Percentiles rank a stretch among this genome's conserved stretches.
These are phyloP conservation scores for Naganishia sp. DNA, from an alignment of 1,284 basidiomycete genomes.

Conservation along the genomic window DNA sequence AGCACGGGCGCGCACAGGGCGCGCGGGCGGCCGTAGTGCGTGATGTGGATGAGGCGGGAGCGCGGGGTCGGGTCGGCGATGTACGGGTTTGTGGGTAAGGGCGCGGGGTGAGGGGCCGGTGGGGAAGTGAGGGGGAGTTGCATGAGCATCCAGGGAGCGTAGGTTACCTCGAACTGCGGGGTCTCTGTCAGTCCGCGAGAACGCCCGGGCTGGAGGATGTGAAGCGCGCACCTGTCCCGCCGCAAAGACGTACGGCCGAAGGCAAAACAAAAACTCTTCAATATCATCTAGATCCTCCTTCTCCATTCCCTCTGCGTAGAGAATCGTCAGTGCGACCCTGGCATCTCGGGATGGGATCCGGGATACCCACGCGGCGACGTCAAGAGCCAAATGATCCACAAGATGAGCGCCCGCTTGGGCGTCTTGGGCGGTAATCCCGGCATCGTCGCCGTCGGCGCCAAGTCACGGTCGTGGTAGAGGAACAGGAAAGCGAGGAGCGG, in stretches of 20 bases:
- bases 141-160: constrained; percentile 58
- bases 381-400: constrained; percentile 56
- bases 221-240: constrained; percentile 48
- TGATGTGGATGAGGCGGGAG: constrained; percentile 47
- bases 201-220: background rate
- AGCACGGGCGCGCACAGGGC: constrained; percentile 48
- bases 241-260: constrained; percentile 60
- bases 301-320: constrained; percentile 34
- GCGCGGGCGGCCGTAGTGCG: constrained; percentile 49
- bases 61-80: constrained; percentile 55
- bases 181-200: too few species aligned
- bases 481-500: constrained; percentile 41
- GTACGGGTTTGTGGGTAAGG: constrained; percentile 53
- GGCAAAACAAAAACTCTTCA: constrained; percentile 54
- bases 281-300: constrained; percentile 38
- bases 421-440: constrained; percentile 54
- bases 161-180: constrained; percentile 57
- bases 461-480: constrained; percentile 48
- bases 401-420: constrained; percentile 51
- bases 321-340: background rate
- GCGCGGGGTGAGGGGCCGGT: constrained; percentile 35
- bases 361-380: constrained; percentile 45
- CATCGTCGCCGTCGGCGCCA: constrained; percentile 46
- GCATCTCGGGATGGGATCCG: background rate
- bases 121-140: constrained; percentile 47